A percentile compares a stretch with the other conserved stretches of the same genome.
phyloP scores from a whole-genome alignment of 352 stramenopile species.

The Aphanomyces stellatus region DNA sequence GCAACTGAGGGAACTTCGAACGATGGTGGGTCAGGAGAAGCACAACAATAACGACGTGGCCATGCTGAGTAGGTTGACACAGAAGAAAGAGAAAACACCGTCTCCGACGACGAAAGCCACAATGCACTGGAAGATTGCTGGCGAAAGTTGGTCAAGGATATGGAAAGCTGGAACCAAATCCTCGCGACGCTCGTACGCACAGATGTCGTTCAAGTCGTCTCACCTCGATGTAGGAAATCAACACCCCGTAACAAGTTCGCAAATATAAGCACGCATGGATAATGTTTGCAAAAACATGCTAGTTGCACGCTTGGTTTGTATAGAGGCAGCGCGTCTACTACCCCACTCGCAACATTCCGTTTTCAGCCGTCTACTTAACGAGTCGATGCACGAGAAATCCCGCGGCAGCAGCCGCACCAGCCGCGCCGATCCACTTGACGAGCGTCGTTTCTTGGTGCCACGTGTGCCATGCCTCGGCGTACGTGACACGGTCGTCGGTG shows the following conservation, averaged over 20 bases:
- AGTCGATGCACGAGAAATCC: neutral
- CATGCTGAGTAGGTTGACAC: conserved; percentile 18
- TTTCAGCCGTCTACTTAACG: too few relatives aligned
- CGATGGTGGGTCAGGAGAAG: conserved; percentile 34
- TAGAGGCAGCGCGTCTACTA: too few relatives aligned
- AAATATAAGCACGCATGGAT: too few relatives aligned
- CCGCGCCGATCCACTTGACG: neutral
- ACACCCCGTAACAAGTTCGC: too few relatives aligned
- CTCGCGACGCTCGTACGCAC: conserved; percentile 59
- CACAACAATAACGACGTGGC: conserved; percentile 29
- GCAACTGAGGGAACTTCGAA: conserved; percentile 27
- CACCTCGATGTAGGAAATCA: too few relatives aligned
- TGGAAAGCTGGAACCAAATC: conserved; percentile 82
- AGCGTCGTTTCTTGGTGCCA: neutral
- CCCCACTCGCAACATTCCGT: too few relatives aligned
- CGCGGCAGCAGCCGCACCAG: neutral
- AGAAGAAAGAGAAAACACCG: neutral
- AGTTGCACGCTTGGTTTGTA: too few relatives aligned
- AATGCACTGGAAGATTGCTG: conserved; percentile 52
- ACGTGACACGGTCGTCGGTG: neutral
- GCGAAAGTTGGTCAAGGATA: conserved; percentile 74
- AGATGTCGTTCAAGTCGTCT: too few relatives aligned
- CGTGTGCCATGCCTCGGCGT: neutral
- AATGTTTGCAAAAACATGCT: too few relatives aligned
- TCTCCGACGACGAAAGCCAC: neutral